Conservation (phyloP, 306 rosid genomes). For the Cucurbita ficifolia region DNA sequence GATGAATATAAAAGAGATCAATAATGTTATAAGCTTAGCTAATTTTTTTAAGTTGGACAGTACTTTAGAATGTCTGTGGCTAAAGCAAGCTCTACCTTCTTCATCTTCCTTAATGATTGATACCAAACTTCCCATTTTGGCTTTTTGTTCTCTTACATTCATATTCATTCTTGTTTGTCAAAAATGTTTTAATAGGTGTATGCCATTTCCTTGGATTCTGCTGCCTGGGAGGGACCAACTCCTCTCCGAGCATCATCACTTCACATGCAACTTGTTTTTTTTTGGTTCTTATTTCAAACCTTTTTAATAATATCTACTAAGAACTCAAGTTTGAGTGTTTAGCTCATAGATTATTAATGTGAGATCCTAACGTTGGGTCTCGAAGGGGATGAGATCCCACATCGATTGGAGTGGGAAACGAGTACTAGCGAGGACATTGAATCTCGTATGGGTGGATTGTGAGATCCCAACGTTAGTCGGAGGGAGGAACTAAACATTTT, state of each 20-base stretch:
- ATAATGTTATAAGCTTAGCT: too few species aligned
- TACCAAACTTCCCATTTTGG: background rate
- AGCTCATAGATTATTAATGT: too few species aligned
- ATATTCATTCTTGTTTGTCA: background rate
- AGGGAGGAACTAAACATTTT: too few species aligned
- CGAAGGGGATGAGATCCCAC: too few species aligned
- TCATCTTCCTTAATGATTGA: background rate
- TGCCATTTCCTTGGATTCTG: background rate
- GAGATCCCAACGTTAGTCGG: too few species aligned
- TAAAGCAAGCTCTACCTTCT: background rate
- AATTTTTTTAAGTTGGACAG: background rate
- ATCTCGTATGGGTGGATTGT: too few species aligned
- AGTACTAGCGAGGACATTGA: too few species aligned
- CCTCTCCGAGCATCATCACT: background rate
- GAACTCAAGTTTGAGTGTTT: too few species aligned
- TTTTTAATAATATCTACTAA: background rate
- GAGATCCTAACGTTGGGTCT: too few species aligned
- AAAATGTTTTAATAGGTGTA: background rate
- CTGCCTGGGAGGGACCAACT: slow-evolving; percentile 2
- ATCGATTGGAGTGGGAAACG: too few species aligned
- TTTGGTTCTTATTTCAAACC: background rate
- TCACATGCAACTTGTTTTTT: background rate
- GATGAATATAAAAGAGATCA: background rate
- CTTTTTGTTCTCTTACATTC: background rate
- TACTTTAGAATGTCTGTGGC: background rate